Evolutionary conservation across 2,329 filamentous ascomycete species (phyloP), one percentile per base, ranked within the genome.

Genomic region (Clarireedia monteithiana): DNA sequence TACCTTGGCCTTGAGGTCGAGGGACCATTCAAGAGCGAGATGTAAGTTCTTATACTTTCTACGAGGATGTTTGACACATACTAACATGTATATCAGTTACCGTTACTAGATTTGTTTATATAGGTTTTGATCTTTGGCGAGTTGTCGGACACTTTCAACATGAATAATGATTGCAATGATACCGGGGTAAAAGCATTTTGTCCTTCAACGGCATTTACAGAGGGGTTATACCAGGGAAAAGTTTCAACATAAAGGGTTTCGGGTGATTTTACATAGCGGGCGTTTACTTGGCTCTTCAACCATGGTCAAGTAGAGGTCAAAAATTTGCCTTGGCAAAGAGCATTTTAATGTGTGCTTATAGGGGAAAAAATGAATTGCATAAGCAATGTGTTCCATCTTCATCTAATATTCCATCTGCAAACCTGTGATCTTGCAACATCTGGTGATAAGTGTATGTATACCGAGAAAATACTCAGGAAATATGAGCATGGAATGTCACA

Each of bases 1-100:
- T 99, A 99, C 81, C 88, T 97, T 72, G 84, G 90, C 68, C 81
- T 99, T 66, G 81, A 85, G 59, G 71, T 83, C 63, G 87, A 91
- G 79, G 94, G 94, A 73, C 94, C 94, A 68, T 99, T 83, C 88
- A 99, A 99, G 90, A 81, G 80, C 76, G 92, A 97, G 67, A 89
- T 91, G 83, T 91, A 89, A 73, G 78, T 75, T 62, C 45, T 48
- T 24, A 5, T 36, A 27, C 47, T 44, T 7, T 9, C 6, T 27
- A 4, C 20, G 17, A 36, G 44, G 7, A 15, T 30, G 38, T 27
- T 34, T 34, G 15, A 46, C 10, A 20, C 26, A 12, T 30, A 48
- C 63, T 65, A 63, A 65, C 42, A 14, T 23, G 24, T 15, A 34
- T 49, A 20, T 17, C 38, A 67, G 65, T 60, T 70, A 70, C 65